Evolutionary conservation across 2,329 filamentous ascomycete species (phyloP), one percentile per base, ranked within the genome.

Genomic region (Macroventuria anomochaeta): DNA sequence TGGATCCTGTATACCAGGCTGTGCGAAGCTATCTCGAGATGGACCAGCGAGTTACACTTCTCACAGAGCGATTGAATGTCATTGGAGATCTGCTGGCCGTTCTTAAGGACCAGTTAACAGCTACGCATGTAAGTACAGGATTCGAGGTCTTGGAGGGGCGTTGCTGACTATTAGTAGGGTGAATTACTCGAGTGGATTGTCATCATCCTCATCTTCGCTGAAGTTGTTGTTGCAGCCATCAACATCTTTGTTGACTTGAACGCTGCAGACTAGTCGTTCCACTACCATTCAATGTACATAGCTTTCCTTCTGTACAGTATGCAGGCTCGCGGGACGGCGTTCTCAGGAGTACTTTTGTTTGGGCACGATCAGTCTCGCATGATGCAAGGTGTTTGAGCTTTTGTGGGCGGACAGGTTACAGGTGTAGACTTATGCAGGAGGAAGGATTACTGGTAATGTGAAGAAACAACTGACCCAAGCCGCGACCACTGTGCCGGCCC

Each of bases 191-290:
- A 81, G 53, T 81, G 79, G 79, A 80, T 81, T 48, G 93, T 99
- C 36, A 97, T 99, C 67, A 83, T 97, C 18, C 85, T 99, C 42
- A 97, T 99, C 69, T 93, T 93, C 7, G 93, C 93, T 11, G 95
- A 99, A 73, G 97, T 97, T 58, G 78, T 97, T 7, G 92, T 97
- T 40, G 93, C 93, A 1, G 89, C 86, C 15, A 88, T 97, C 66
- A 97, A 97, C 75, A 97, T 99, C 59, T 84, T 97, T 25, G 95
- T 97, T 28, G 95, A 97, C 75, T 73, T 97, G 62, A 96, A 96
- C 69, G 92, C 89, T 48, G 77, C 85, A 34, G 82, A 87, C 60
- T 85, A 76, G 62, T 13, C 13, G 23, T 15, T 5, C 15, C 2
- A 12, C 20, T 21, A 3, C 12, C 7, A 15, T 43, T 43, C 11